Evolutionary conservation across 2,329 filamentous ascomycete genomes (phyloP).

Genomic region (Paecilomyces fulvus): DNA sequence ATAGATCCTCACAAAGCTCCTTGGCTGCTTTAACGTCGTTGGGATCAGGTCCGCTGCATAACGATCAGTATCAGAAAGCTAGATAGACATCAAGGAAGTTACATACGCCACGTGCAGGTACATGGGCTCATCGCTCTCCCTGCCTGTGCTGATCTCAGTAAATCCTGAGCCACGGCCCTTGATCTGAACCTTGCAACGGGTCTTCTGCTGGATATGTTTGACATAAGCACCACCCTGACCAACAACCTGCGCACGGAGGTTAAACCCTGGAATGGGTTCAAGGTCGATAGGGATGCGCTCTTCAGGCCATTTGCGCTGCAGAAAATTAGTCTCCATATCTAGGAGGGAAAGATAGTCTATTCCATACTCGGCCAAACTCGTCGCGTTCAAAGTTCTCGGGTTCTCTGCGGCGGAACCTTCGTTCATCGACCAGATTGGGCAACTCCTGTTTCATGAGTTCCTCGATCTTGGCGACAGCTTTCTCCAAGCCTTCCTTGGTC

Average conservation of each 20-base stretch:
- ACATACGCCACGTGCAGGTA: slow-evolving; percentile 89
- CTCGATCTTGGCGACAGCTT: slow-evolving; percentile 79
- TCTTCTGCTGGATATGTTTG: slow-evolving; percentile 96
- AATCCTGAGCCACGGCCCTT: slow-evolving; percentile 95
- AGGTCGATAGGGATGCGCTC: slow-evolving; percentile 87
- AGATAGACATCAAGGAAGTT: background rate
- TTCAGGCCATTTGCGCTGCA: slow-evolving; percentile 95
- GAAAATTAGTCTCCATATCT: slow-evolving; percentile 15
- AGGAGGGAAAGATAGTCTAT: slow-evolving; percentile 7
- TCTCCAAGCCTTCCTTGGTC: slow-evolving; percentile 81
- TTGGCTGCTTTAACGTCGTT: slow-evolving; percentile 80
- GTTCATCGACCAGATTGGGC: slow-evolving; percentile 88
- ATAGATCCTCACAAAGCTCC: slow-evolving; percentile 77
- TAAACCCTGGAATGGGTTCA: slow-evolving; percentile 89
- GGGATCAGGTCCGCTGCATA: slow-evolving; percentile 68
- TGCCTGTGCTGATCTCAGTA: slow-evolving; percentile 77
- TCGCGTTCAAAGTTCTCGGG: slow-evolving; percentile 75
- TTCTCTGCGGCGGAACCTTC: slow-evolving; percentile 76
- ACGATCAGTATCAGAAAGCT: slow-evolving; percentile 22
- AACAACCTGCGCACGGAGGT: slow-evolving; percentile 90
- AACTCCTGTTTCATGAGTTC: slow-evolving; percentile 95
- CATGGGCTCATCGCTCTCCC: slow-evolving; percentile 92
- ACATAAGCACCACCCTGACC: slow-evolving; percentile 91
- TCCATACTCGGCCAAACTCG: slow-evolving; percentile 71
- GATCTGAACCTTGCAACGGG: slow-evolving; percentile 92